Evolutionary conservation across 164 flowering plant genomes (phyloP).

Genomic region (Tetracentron sinense): DNA sequence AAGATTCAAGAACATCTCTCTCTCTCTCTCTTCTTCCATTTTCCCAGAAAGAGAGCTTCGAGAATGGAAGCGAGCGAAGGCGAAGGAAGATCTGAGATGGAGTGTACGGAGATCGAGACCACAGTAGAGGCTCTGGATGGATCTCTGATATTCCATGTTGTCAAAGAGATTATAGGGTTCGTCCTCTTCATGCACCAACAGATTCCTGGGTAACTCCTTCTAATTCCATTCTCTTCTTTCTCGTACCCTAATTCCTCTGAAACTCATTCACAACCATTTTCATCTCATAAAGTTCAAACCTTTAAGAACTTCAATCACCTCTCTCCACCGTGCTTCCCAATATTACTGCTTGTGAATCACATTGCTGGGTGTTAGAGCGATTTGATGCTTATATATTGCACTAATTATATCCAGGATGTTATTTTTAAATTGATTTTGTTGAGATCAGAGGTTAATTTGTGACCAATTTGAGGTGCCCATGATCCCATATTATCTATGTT

Average conservation of each 20-base stretch:
- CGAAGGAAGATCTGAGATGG: conserved; percentile 40
- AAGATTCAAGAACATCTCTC: no score
- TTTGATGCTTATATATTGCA: background rate
- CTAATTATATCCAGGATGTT: background rate
- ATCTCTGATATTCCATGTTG: conserved; percentile 57
- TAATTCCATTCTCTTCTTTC: background rate
- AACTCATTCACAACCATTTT: background rate
- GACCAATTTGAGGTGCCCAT: background rate
- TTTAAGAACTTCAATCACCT: background rate
- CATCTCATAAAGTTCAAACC: background rate
- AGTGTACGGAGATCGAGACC: conserved; percentile 41
- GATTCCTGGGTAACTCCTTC: conserved; percentile 67
- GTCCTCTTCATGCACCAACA: conserved; percentile 96
- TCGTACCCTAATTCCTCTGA: background rate
- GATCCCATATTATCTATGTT: background rate
- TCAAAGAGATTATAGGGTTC: conserved; percentile 62
- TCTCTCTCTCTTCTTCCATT: background rate
- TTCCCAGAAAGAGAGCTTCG: background rate
- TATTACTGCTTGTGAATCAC: background rate
- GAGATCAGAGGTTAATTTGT: background rate
- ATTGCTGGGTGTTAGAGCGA: background rate
- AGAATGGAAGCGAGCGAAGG: conserved; percentile 29
- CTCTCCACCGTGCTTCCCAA: background rate
- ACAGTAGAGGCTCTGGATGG: conserved; percentile 37
- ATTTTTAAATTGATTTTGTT: background rate